Percentiles rank a stretch among this genome's conserved stretches.
Conservation (phyloP, 768 basidiomycete genomes). For the Pulveroboletus frians region DNA sequence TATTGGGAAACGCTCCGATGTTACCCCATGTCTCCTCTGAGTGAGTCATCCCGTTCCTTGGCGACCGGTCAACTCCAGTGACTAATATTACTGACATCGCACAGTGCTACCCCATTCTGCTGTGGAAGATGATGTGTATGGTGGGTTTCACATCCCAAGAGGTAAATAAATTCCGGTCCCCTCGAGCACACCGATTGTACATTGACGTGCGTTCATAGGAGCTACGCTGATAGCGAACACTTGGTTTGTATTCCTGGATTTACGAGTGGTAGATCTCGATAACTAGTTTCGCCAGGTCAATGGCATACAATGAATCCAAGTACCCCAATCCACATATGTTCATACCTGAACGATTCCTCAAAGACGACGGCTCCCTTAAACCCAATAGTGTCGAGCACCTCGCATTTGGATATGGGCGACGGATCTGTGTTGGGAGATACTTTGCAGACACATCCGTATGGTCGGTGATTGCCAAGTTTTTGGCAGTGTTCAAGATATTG, state of each 20-base stretch:
- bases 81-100: background rate
- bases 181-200: background rate
- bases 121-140: slow-evolving; percentile 38
- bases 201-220: background rate
- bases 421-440: slow-evolving; percentile 19
- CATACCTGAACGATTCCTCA: slow-evolving; percentile 36
- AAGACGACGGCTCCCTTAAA: slow-evolving; percentile 18
- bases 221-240: slow-evolving; percentile 3
- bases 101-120: slow-evolving; percentile 23
- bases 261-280: background rate
- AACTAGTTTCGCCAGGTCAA: slow-evolving; percentile 3
- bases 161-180: background rate
- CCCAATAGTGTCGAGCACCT: slow-evolving; percentile 1
- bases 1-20: slow-evolving; percentile 2
- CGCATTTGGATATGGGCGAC: slow-evolving; percentile 24
- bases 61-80: too few relatives aligned
- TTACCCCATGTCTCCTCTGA: background rate
- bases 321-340: slow-evolving; percentile 35
- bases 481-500: slow-evolving; percentile 12
- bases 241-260: slow-evolving; percentile 2
- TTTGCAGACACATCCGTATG: slow-evolving; percentile 17
- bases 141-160: slow-evolving; percentile 46
- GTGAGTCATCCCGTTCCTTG: background rate
- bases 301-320: slow-evolving; percentile 21
- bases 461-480: slow-evolving; percentile 4